These are phyloP conservation scores for Didymella glomerata DNA, from an alignment of 2,329 filamentous ascomycete genomes.

Conservation along the genomic window DNA sequence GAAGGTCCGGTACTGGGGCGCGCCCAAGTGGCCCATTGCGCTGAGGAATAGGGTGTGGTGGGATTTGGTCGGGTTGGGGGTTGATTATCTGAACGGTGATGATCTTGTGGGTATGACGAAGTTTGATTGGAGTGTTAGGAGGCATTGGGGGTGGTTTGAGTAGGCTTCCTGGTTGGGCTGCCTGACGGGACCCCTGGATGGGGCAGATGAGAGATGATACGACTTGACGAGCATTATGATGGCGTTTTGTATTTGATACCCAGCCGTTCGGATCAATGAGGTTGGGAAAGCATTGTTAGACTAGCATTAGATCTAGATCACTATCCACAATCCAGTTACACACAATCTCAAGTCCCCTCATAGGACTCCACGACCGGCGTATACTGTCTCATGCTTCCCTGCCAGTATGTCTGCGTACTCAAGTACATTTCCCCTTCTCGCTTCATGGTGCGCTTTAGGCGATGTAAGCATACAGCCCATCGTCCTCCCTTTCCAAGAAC, in stretches of 20 bases:
- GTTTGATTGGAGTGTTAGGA: constrained; percentile 56
- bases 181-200: no score
- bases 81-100: constrained; percentile 67
- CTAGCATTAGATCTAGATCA: constrained; percentile 6
- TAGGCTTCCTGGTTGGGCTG: constrained; percentile 1
- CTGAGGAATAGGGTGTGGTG: constrained; percentile 65
- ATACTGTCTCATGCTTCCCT: no score
- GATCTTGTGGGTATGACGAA: constrained; percentile 60
- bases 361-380: neutral
- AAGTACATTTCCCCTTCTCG: neutral
- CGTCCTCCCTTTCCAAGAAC: constrained; percentile 50
- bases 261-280: neutral
- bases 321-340: neutral
- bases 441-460: constrained; percentile 40
- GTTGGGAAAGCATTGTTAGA: neutral
- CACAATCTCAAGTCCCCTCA: neutral
- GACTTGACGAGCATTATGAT: constrained; percentile 14
- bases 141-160: constrained; percentile 37
- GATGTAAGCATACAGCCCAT: constrained; percentile 57
- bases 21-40: constrained; percentile 63
- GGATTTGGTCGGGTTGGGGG: constrained; percentile 62
- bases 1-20: constrained; percentile 65
- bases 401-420: neutral
- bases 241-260: constrained; percentile 14
- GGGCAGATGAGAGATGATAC: neutral